Base-by-base conservation (phyloP, 768 basidiomycete species). In the Asterophora lycoperdoides region DNA sequence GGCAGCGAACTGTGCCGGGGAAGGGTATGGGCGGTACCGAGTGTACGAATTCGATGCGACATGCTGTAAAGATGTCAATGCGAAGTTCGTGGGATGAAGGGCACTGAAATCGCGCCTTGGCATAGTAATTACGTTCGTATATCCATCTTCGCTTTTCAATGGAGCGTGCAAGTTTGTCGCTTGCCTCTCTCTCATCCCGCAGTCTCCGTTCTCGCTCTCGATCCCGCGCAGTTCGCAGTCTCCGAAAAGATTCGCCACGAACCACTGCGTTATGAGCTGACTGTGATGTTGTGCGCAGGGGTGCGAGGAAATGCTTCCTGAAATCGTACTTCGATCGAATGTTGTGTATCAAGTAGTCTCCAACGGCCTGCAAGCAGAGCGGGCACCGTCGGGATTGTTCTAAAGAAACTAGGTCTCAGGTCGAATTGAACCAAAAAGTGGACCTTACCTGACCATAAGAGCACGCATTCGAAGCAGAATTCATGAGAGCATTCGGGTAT, bases 391-490 rank as follows among this genome's bases (percentile, higher is more conserved):
- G 76, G 2, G 88, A 90, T 70, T 89, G 87, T 30, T 80, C 87
- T 89, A 51, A 46, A 45, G 14, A 17, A 40, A n/a, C 15, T 8
- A 15, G 33, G 13, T 17, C 35, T 38, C 17, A 33, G 23, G 33
- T 28, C 11, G 7, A 34, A 43, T 28, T 23, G 38, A 5, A 19
- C 18, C 29, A 30, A 30, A 35, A 37, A 15, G 20, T n/a, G 17
- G 8, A n/a, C 68, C 77, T 56, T 51, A 89, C 89, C 84, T 45
- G 87, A 79, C 93, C 93, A 95, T 1, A 93, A 68, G 40, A 86
- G 70, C 18, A 96, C 74, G 63, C 93, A 97, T 48, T 90, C 88
- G 56, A 95, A 95, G 60, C 93, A 97, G 60, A 94, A 94, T 60
- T 89, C 87, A 71, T 97, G 93, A 1, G 89, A 87, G 65, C 93